Base-by-base conservation (phyloP, 1,284 basidiomycete genomes). In the Apiotrichum siamense region DNA sequence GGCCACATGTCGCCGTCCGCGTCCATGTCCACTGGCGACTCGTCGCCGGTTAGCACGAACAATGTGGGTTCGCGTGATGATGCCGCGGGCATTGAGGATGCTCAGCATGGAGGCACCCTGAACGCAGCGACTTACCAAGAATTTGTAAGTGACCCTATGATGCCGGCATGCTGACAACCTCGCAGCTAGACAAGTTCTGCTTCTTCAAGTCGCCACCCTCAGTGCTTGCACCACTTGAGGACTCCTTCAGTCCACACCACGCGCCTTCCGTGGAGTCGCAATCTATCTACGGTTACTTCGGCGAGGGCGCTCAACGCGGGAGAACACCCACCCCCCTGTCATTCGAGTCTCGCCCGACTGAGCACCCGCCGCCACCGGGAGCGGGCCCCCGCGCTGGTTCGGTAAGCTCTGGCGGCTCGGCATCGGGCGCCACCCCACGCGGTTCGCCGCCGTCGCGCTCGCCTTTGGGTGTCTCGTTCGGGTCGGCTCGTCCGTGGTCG, bases 101-200 rank as follows among this genome's bases (percentile, higher is more conserved):
- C n/a, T n/a, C n/a, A 54, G 40, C 27, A 58, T 33, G 64, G 61
- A 11, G 58, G 66, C 39, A 57, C 52, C 10, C 43, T 57, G 15
- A 58, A 59, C 38, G 52, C 57, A 3, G 58, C 53, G 3, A 55
- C 58, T 17, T 60, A 64, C 48, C 69, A 73, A 47, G 70, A 73
- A 49, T 72, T 75, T 47, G 71, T 73, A 31, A 61, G 70, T 64
- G n/a, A n/a, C n/a, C n/a, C 18, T 43, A 10, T 21, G 10, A 15
- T 10, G 15, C 27, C 27, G 2, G 11, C 37, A 38, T 23, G 17
- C 27, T 32, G 11, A 31, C 21, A 24, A 38, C 12, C 18, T 23
- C 20, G n/a, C 47, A 73, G 71, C 58, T 75, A 12, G 65, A 69
- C 52, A 69, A 68, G 48, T 75, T 72, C 54, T 75, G 73, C 58